Percentiles rank a stretch among this genome's conserved stretches.
Conservation (phyloP, 805 yeast genomes). For the Brettanomyces bruxellensis region DNA sequence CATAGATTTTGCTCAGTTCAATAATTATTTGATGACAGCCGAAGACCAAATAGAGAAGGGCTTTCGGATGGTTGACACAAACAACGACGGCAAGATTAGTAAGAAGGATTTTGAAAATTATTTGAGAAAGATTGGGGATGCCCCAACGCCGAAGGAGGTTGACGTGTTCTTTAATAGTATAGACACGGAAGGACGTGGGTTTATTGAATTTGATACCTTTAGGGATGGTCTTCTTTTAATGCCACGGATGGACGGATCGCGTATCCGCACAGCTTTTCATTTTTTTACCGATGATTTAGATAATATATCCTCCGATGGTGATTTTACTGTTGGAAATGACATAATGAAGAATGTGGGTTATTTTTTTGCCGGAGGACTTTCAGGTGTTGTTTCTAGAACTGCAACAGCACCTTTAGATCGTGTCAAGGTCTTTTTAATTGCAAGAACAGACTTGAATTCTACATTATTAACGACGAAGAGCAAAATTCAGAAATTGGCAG, state of each 20-base stretch:
- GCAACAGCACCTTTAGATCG: conserved; percentile 97
- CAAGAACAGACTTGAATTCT: conserved; percentile 74
- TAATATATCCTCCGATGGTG: conserved; percentile 86
- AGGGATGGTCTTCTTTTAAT: conserved; percentile 72
- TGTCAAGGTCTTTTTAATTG: conserved; percentile 86
- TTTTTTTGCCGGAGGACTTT: conserved; percentile 89
- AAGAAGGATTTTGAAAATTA: conserved; percentile 61
- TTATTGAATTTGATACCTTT: conserved; percentile 78
- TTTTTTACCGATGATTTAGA: conserved; percentile 69
- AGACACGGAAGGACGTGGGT: conserved; percentile 52
- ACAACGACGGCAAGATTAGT: conserved; percentile 64
- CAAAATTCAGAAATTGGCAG: conserved; percentile 24
- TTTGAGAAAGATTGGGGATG: conserved; percentile 43
- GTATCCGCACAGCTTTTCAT: conserved; percentile 72
- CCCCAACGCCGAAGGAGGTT: conserved; percentile 43
- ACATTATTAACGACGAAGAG: conserved; percentile 53
- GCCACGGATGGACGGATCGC: conserved; percentile 71
- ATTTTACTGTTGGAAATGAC: conserved; percentile 75
- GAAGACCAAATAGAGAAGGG: conserved; percentile 66
- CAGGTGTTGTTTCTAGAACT: conserved; percentile 93
- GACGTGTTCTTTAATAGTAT: conserved; percentile 46
- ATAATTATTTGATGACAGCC: conserved; percentile 52
- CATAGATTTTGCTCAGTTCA: conserved; percentile 59
- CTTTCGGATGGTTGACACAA: conserved; percentile 57
- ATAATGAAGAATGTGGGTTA: conserved; percentile 79